Evolutionary conservation across 768 basidiomycete species (phyloP).

Genomic region (Pulveroboletus sp.): DNA sequence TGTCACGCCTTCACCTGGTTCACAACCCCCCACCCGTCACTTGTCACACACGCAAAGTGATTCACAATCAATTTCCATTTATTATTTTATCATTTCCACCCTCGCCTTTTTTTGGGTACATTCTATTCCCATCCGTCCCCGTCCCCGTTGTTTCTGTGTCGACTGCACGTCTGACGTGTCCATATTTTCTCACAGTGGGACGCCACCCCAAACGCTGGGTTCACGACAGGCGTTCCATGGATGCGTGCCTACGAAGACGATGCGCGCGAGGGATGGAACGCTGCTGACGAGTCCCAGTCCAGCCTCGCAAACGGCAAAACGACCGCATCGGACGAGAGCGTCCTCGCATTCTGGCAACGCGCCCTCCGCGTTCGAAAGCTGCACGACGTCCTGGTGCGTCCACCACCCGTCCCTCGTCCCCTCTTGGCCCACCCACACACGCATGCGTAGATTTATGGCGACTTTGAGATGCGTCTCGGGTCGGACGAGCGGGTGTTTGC

Average conservation of each 20-base stretch:
- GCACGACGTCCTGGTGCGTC: conserved; percentile 50
- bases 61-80: too few species aligned
- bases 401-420: too few species aligned
- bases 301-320: neutral
- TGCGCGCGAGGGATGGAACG: conserved; percentile 47
- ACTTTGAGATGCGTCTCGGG: conserved; percentile 46
- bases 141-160: too few species aligned
- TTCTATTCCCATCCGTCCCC: neutral
- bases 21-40: neutral
- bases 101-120: neutral
- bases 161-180: neutral
- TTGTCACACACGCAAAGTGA: too few species aligned
- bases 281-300: conserved; percentile 9
- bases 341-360: conserved; percentile 56
- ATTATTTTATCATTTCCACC: neutral
- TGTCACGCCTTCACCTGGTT: neutral
- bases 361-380: conserved; percentile 51
- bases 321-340: conserved; percentile 39
- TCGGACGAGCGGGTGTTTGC: conserved; percentile 50
- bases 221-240: conserved; percentile 64
- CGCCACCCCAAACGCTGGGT: conserved; percentile 49
- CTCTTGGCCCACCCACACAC: neutral
- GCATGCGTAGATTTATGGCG: conserved; percentile 49
- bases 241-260: conserved; percentile 74
- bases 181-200: conserved; percentile 49